phyloP scores from a whole-genome alignment of 2,329 filamentous ascomycete genomes.

The Ceratocystis diversiconidia region DNA sequence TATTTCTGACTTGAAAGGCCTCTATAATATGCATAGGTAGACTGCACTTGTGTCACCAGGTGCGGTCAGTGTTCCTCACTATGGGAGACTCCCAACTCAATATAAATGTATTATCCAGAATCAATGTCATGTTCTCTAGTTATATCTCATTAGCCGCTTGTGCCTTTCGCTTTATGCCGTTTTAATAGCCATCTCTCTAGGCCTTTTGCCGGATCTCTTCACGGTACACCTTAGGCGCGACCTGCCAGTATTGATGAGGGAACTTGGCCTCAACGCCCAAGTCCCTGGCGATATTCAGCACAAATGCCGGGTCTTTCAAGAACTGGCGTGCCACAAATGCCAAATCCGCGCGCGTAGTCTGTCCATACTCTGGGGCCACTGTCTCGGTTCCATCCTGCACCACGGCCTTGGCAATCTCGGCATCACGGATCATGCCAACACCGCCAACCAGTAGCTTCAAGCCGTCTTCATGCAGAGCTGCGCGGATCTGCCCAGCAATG shows the following conservation, averaged over 20 bases:
- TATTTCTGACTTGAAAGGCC: not conserved
- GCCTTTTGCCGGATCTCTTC: not conserved
- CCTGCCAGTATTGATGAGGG: conserved; percentile 50
- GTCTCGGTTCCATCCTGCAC: conserved; percentile 35
- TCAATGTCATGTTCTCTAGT: not conserved
- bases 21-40: no score
- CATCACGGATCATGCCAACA: conserved; percentile 60
- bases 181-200: no score
- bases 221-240: conserved; percentile 22
- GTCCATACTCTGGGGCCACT: conserved; percentile 31
- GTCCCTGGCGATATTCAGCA: conserved; percentile 57
- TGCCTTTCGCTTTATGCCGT: not conserved
- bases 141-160: not conserved
- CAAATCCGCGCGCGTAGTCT: conserved; percentile 45
- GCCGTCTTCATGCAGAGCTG: conserved; percentile 39
- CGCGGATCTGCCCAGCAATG: conserved; percentile 57
- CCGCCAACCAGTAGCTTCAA: conserved; percentile 50
- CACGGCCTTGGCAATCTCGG: conserved; percentile 48
- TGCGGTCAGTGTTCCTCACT: not conserved
- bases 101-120: not conserved
- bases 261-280: conserved; percentile 56
- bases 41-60: no score
- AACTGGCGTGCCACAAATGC: conserved; percentile 62
- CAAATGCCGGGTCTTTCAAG: conserved; percentile 67
- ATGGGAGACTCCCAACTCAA: not conserved